Evolutionary conservation across 495 filamentous ascomycete genomes (phyloP), one percentile per base, ranked within the genome.

Genomic region (Aspergillus nidulans): DNA sequence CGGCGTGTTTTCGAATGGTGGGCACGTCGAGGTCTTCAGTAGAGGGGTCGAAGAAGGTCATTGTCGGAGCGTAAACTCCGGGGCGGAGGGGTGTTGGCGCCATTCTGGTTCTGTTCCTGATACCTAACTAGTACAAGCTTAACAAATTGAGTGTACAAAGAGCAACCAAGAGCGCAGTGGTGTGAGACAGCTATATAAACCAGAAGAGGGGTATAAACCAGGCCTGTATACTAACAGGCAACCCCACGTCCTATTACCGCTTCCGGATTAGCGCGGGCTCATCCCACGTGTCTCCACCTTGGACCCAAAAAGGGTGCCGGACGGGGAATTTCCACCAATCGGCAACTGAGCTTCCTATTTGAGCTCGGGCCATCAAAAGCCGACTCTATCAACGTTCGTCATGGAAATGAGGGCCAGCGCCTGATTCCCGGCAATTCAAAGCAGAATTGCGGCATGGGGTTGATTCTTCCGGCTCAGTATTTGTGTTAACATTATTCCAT

Each of bases 61-160:
- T 90, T 26, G 88, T 92, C 18, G 91, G 91, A 56, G 88, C 87
- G 70, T 94, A 95, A 67, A 92, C 91, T 64, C 91, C 91, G 59
- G 86, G 85, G 13, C 87, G 88, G 46, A 95, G 84, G 57, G 88
- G 81, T 41, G 84, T 82, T 44, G 49, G 61, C 9, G 56, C 18
- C 61, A 63, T 63, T 13, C 4, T 58, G 42, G 13, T n/a, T n/a
- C n/a, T n/a, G n/a, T n/a, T n/a, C n/a, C 15, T n/a, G 19, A 19
- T 1, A 9, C 7, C 13, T 8, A 10, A 20, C 4, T 12, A 21
- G 28, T 49, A 49, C 23, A 48, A 12, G 15, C 12, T n/a, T 18
- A 42, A 6, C n/a, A 43, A 19, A 19, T 9, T 13, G 23, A 23
- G n/a, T 26, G 39, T 40, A 39, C n/a, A 20, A 25, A 30, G 12